phyloP scores from a whole-genome alignment of 148 eudicot species.

The Polygonum maritimum region DNA sequence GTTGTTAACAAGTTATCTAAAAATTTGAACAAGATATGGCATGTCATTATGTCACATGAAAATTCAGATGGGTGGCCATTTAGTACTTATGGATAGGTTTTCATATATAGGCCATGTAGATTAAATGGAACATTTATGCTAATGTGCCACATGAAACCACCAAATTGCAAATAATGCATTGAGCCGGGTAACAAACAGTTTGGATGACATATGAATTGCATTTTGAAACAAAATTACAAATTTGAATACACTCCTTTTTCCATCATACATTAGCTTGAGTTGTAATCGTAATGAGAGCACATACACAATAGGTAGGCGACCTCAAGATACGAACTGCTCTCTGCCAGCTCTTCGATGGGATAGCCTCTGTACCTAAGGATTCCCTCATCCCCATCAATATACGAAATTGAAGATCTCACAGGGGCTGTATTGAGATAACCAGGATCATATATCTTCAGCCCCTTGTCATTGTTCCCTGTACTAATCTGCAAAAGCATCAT shows the following conservation, averaged over 20 bases:
- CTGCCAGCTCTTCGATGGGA: slow-evolving; percentile 95
- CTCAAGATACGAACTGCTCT: slow-evolving; percentile 84
- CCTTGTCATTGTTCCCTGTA: slow-evolving; percentile 86
- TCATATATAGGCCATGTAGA: background rate
- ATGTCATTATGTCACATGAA: background rate
- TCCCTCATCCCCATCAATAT: slow-evolving; percentile 98
- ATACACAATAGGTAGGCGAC: slow-evolving; percentile 90
- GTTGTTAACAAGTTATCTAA: background rate
- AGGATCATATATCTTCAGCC: slow-evolving; percentile 90
- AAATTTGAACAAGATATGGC: background rate
- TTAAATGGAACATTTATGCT: too few relatives aligned
- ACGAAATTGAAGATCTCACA: slow-evolving; percentile 85
- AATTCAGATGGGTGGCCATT: too few relatives aligned
- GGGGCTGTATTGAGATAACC: slow-evolving; percentile 99
- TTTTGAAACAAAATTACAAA: background rate
- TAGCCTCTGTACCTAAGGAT: slow-evolving; percentile 92
- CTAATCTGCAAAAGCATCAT: slow-evolving; percentile 44
- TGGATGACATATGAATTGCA: too few relatives aligned
- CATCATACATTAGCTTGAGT: background rate
- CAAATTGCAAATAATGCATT: too few relatives aligned
- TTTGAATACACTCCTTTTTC: background rate
- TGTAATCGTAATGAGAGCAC: slow-evolving; percentile 12
- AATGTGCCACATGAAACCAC: too few relatives aligned
- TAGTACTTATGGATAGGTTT: too few relatives aligned
- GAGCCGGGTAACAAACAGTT: too few relatives aligned